phyloP scores from a whole-genome alignment of 345 rosid species.

The Camelina sativa region DNA sequence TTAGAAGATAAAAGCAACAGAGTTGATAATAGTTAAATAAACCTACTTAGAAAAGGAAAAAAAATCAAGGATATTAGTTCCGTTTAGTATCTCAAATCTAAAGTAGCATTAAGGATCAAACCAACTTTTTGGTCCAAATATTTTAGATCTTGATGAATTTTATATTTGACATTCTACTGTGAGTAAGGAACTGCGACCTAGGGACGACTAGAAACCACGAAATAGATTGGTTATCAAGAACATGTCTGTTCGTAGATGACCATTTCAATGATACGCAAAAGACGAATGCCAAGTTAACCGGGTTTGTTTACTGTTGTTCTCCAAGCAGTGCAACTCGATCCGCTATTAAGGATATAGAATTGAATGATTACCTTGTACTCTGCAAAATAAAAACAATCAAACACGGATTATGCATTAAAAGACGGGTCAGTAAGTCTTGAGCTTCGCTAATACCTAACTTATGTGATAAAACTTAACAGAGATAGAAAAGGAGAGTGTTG shows the following conservation, averaged over 20 bases:
- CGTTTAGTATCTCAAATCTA: conserved; percentile 19
- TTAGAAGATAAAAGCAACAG: conserved; percentile 30
- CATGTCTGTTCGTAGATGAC: conserved; percentile 4
- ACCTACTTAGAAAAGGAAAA: conserved; percentile 12
- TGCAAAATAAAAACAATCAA: conserved; percentile 58
- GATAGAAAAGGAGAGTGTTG: conserved; percentile 11
- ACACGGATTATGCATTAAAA: conserved; percentile 24
- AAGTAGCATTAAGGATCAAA: conserved; percentile 24
- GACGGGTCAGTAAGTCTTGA: conserved; percentile 1
- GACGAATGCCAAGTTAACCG: conserved; percentile 15
- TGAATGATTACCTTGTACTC: conserved; percentile 83
- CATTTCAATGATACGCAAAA: conserved; percentile 31
- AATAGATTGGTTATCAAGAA: conserved; percentile 1
- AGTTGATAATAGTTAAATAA: background rate
- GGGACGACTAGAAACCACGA: conserved; percentile 17
- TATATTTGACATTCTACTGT: conserved; percentile 21
- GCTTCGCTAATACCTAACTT: conserved; percentile 14
- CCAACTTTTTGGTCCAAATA: background rate
- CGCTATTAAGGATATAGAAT: conserved; percentile 38
- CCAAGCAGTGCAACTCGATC: conserved; percentile 33
- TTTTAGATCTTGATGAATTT: conserved; percentile 23
- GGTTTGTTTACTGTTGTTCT: conserved; percentile 27
- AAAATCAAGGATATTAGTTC: background rate
- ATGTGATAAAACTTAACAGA: background rate
- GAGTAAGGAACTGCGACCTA: conserved; percentile 29